Conservation (phyloP, 805 yeast genomes). For the Zygotorulaspora danielsina region DNA sequence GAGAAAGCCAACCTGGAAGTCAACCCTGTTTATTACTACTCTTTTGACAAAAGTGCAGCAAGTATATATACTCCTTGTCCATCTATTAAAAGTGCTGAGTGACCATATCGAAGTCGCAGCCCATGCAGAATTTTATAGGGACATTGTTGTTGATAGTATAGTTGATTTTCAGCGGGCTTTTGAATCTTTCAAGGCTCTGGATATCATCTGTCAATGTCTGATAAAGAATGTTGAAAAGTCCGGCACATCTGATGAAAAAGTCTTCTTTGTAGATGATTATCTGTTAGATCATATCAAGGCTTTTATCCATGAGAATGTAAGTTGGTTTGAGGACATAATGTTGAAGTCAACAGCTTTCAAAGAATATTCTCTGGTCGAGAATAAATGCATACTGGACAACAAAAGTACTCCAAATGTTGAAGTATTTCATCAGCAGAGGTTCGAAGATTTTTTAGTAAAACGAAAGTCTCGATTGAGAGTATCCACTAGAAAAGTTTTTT, state of each 20-base stretch:
- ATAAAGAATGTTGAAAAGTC: slow-evolving; percentile 13
- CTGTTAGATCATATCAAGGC: slow-evolving; percentile 16
- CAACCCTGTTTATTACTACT: slow-evolving; percentile 5
- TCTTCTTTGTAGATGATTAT: slow-evolving; percentile 17
- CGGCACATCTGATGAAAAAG: slow-evolving; percentile 12
- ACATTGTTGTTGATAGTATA: slow-evolving; percentile 17
- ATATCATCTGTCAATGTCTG: slow-evolving; percentile 13
- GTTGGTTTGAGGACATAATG: slow-evolving; percentile 19
- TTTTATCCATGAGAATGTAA: slow-evolving; percentile 17
- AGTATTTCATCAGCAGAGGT: slow-evolving; percentile 4
- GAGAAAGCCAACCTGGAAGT: slow-evolving; percentile 2
- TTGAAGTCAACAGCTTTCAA: slow-evolving; percentile 16
- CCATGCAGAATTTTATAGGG: slow-evolving; percentile 15
- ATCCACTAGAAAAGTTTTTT: slow-evolving; percentile 22
- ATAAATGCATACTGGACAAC: background rate
- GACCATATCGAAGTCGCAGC: slow-evolving; percentile 19
- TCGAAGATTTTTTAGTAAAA: slow-evolving; percentile 14
- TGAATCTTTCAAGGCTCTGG: slow-evolving; percentile 18
- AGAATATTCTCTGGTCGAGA: slow-evolving; percentile 13
- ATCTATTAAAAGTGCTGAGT: slow-evolving; percentile 20
- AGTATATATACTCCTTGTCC: slow-evolving; percentile 15
- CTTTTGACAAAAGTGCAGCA: slow-evolving; percentile 15
- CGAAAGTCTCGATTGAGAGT: slow-evolving; percentile 21
- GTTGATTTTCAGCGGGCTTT: slow-evolving; percentile 24
- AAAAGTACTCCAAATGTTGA: background rate